Conservation (phyloP, 305 asterid genomes). For the Fraxinus baroniana region DNA sequence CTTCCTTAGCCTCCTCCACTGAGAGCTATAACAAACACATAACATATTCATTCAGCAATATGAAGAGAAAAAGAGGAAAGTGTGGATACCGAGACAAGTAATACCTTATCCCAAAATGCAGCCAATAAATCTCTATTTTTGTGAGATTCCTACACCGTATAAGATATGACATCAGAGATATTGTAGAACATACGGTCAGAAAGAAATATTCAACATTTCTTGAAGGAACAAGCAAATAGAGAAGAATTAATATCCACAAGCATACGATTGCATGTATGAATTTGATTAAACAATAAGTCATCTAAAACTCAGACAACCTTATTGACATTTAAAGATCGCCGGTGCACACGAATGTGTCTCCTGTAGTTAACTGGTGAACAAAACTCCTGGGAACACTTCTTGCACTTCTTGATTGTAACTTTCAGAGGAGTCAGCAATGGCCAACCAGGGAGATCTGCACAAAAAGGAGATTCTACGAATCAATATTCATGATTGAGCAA, state of each 20-base stretch:
- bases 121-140: constrained; percentile 71
- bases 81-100: constrained; percentile 15
- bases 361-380: constrained; percentile 84
- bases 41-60: constrained; percentile 18
- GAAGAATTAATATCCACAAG: constrained; percentile 5
- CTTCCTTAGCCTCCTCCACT: constrained; percentile 66
- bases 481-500: background rate
- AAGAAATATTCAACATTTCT: background rate
- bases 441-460: constrained; percentile 85
- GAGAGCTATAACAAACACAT: constrained; percentile 55
- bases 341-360: constrained; percentile 84
- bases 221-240: background rate
- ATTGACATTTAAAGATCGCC: constrained; percentile 69
- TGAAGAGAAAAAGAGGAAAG: constrained; percentile 16
- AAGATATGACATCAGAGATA: constrained; percentile 25
- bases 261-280: background rate
- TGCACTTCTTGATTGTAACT: constrained; percentile 85
- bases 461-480: constrained; percentile 8
- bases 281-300: constrained; percentile 10
- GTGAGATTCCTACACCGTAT: constrained; percentile 63
- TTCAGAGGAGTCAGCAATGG: constrained; percentile 79
- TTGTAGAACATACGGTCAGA: background rate
- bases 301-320: constrained; percentile 54
- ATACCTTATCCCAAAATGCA: constrained; percentile 95
- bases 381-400: constrained; percentile 80